A percentile compares a stretch with the other conserved stretches of the same genome.
Conservation (phyloP, 2,329 filamentous ascomycete genomes). For the Colletotrichum eremochloae region DNA sequence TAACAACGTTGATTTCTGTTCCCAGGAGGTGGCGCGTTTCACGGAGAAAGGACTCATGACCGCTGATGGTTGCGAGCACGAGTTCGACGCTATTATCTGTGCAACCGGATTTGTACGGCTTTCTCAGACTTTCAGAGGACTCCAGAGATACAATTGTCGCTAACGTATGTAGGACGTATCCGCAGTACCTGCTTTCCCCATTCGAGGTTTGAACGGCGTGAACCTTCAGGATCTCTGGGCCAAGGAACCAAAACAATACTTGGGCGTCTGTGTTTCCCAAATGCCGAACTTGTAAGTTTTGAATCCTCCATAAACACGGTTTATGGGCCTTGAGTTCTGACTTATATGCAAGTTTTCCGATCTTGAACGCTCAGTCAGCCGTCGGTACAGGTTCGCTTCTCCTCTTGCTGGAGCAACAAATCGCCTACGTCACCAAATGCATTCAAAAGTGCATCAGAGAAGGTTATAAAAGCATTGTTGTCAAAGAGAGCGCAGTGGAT, state of each 20-base stretch:
- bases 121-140: too few species aligned
- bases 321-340: not conserved
- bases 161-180: not conserved
- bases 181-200: constrained; percentile 3
- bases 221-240: constrained; percentile 12
- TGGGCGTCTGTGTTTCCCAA: not conserved
- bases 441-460: constrained; percentile 7
- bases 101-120: constrained; percentile 21
- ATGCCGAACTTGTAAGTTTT: constrained; percentile 6
- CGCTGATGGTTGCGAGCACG: not conserved
- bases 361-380: not conserved
- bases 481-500: not conserved
- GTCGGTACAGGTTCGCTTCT: constrained; percentile 2
- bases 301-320: rapidly evolving
- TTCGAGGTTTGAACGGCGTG: not conserved
- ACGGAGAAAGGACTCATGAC: constrained; percentile 1
- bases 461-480: not conserved
- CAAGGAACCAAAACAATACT: constrained; percentile 6
- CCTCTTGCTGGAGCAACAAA: constrained; percentile 5
- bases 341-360: not conserved
- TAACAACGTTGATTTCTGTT: constrained; percentile 15
- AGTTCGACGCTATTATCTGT: constrained; percentile 21
- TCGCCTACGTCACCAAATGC: constrained; percentile 1
- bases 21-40: not conserved
- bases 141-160: not conserved